A percentile compares a stretch with the other conserved stretches of the same genome.
These are phyloP conservation scores for Helicocarpus griseus DNA, from an alignment of 2,329 filamentous ascomycete genomes.

Conservation along the genomic window DNA sequence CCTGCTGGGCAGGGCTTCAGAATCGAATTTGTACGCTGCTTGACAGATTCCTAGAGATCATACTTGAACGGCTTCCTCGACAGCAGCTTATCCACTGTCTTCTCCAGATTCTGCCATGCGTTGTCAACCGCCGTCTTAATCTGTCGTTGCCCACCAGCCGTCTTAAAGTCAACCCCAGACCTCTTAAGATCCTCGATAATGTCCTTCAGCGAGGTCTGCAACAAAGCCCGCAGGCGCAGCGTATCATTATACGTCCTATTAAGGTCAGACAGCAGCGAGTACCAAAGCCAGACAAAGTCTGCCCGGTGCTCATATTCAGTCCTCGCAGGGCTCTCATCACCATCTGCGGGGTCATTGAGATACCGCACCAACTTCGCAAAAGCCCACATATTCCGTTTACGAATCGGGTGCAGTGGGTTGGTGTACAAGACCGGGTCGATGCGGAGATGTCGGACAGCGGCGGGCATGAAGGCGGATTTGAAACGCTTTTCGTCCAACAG, in stretches of 20 bases:
- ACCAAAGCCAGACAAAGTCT: slow-evolving; percentile 24
- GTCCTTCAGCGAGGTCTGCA: slow-evolving; percentile 23
- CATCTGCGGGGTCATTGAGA: slow-evolving; percentile 13
- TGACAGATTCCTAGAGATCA: not conserved
- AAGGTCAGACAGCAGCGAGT: slow-evolving; percentile 24
- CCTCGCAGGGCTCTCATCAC: slow-evolving; percentile 10
- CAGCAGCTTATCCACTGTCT: slow-evolving; percentile 19
- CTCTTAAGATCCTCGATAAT: slow-evolving; percentile 19
- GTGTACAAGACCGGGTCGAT: slow-evolving; percentile 45
- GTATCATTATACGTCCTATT: slow-evolving; percentile 13
- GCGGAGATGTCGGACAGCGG: slow-evolving; percentile 41
- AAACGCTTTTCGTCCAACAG: slow-evolving; percentile 36
- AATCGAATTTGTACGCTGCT: too few species aligned
- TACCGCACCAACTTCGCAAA: slow-evolving; percentile 22
- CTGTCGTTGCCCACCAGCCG: slow-evolving; percentile 18
- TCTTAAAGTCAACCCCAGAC: slow-evolving; percentile 20
- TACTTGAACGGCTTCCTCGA: not conserved
- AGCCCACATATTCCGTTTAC: slow-evolving; percentile 39
- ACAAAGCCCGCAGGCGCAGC: slow-evolving; percentile 14
- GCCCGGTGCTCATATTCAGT: slow-evolving; percentile 16
- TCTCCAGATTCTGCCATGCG: slow-evolving; percentile 43
- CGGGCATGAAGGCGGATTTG: slow-evolving; percentile 41
- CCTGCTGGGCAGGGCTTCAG: too few species aligned
- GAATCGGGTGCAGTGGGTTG: slow-evolving; percentile 41
- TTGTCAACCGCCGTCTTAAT: slow-evolving; percentile 18